Evolutionary conservation across 2,329 filamentous ascomycete species (phyloP).

Genomic region (Ascochyta viciae-villosae): DNA sequence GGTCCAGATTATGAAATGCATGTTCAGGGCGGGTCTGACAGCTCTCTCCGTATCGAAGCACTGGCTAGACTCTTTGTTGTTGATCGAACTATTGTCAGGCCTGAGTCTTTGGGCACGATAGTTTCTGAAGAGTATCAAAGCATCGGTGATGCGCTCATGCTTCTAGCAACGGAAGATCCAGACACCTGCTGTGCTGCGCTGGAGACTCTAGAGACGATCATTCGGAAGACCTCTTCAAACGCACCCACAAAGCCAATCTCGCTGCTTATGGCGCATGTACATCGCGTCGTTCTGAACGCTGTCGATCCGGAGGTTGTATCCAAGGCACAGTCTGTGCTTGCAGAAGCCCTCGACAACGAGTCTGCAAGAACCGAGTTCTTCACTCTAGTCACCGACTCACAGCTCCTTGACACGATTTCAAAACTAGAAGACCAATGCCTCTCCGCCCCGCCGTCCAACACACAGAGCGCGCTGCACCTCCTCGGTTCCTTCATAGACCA

Average conservation of each 20-base stretch:
- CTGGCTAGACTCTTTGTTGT: constrained; percentile 34
- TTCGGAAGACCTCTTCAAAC: constrained; percentile 14
- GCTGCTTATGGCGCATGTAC: constrained; percentile 30
- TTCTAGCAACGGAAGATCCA: constrained; percentile 31
- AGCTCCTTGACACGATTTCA: constrained; percentile 26
- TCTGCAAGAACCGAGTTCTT: constrained; percentile 25
- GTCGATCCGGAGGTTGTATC: constrained; percentile 39
- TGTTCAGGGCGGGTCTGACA: constrained; percentile 13
- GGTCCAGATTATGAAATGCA: constrained; percentile 29
- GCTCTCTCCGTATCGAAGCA: constrained; percentile 29
- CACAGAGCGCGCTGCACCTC: constrained; percentile 40
- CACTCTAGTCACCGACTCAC: constrained; percentile 15
- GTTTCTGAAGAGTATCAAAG: constrained; percentile 28
- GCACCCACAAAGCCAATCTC: constrained; percentile 25
- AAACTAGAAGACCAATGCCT: constrained; percentile 40
- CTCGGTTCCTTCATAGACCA: constrained; percentile 44
- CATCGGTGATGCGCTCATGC: constrained; percentile 32
- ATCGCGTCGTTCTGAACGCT: constrained; percentile 25
- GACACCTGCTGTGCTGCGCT: constrained; percentile 38
- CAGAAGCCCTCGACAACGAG: constrained; percentile 23
- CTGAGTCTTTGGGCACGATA: constrained; percentile 16
- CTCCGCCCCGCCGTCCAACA: constrained; percentile 37
- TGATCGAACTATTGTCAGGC: constrained; percentile 34
- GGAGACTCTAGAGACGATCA: constrained; percentile 30
- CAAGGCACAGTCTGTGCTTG: constrained; percentile 39